A percentile compares a stretch with the other conserved stretches of the same genome.
Conservation (phyloP, 2,329 filamentous ascomycete genomes). For the Delphinella strobiligena region DNA sequence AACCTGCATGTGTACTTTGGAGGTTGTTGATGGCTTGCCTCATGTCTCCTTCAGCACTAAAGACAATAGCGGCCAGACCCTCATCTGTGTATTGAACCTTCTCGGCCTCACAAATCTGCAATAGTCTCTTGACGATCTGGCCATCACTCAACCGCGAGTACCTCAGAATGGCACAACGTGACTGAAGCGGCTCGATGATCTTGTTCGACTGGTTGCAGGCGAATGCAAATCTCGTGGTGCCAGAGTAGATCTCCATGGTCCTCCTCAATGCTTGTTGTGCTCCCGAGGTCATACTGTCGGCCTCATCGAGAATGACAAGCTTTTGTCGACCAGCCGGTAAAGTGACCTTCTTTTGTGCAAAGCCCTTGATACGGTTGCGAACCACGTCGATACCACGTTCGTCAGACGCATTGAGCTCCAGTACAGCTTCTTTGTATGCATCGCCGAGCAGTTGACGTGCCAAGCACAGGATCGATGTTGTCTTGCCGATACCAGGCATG, state of each 20-base stretch:
- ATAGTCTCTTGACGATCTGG: slow-evolving; percentile 78
- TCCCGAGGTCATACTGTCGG: slow-evolving; percentile 91
- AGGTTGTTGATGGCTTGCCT: slow-evolving; percentile 97
- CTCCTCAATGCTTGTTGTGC: slow-evolving; percentile 88
- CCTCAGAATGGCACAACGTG: slow-evolving; percentile 86
- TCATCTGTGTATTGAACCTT: slow-evolving; percentile 85
- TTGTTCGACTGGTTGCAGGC: slow-evolving; percentile 99
- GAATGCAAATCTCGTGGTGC: slow-evolving; percentile 93
- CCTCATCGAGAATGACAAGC: slow-evolving; percentile 93
- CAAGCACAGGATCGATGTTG: slow-evolving; percentile 85
- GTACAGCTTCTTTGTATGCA: slow-evolving; percentile 90
- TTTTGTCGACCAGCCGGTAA: slow-evolving; percentile 85
- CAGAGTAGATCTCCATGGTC: slow-evolving; percentile 98
- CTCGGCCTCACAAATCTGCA: slow-evolving; percentile 90
- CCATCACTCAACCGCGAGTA: slow-evolving; percentile 87
- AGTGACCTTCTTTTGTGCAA: slow-evolving; percentile 98
- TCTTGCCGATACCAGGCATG: slow-evolving; percentile 98
- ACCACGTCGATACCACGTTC: slow-evolving; percentile 97
- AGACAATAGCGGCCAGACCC: slow-evolving; percentile 88
- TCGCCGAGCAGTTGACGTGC: slow-evolving; percentile 85
- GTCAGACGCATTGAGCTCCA: slow-evolving; percentile 93
- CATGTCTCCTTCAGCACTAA: slow-evolving; percentile 97
- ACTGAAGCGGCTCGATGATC: slow-evolving; percentile 98
- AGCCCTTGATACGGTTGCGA: slow-evolving; percentile 92
- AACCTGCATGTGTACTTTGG: slow-evolving; percentile 84